Conservation (phyloP, 78 protist genomes). For the Diacronema lutheri region DNA sequence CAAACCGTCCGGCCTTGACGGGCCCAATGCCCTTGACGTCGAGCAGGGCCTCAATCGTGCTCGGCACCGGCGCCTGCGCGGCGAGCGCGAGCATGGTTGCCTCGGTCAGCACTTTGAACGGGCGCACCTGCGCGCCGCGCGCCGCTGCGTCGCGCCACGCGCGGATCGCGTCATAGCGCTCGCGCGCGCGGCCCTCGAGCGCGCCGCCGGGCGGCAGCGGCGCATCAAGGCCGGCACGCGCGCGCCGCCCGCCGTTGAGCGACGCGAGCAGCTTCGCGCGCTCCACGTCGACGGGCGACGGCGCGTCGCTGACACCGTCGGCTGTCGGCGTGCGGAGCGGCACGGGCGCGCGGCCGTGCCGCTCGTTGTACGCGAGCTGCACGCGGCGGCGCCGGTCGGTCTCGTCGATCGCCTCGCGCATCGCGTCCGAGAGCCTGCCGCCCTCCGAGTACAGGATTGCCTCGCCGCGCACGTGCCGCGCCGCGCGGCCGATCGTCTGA, state of each 20-base stretch:
- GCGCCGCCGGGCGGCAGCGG: not conserved
- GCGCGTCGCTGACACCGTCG: not conserved
- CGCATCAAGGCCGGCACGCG: not conserved
- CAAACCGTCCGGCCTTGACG: too few species aligned
- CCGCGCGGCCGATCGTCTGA: slow-evolving; percentile 46
- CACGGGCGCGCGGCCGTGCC: not conserved
- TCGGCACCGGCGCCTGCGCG: too few species aligned
- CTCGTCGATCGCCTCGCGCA: slow-evolving; percentile 24
- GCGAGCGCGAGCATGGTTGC: not conserved
- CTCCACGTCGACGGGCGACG: not conserved
- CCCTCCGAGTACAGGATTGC: slow-evolving; percentile 4
- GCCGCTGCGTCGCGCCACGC: not conserved
- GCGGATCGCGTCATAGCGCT: not conserved
- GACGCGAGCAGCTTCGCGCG: not conserved
- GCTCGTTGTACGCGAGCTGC: slow-evolving; percentile 28
- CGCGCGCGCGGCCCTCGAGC: not conserved
- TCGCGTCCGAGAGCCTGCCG: not conserved
- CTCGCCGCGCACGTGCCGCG: slow-evolving; percentile 38
- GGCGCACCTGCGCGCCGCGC: not conserved
- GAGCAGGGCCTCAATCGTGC: too few species aligned
- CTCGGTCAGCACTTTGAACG: not conserved
- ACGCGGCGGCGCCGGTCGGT: slow-evolving; percentile 5
- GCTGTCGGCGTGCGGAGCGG: not conserved
- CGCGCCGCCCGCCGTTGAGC: too few species aligned
- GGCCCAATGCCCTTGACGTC: too few species aligned